Conservation (phyloP, 2,329 filamentous ascomycete genomes). For the Venturia effusa region DNA sequence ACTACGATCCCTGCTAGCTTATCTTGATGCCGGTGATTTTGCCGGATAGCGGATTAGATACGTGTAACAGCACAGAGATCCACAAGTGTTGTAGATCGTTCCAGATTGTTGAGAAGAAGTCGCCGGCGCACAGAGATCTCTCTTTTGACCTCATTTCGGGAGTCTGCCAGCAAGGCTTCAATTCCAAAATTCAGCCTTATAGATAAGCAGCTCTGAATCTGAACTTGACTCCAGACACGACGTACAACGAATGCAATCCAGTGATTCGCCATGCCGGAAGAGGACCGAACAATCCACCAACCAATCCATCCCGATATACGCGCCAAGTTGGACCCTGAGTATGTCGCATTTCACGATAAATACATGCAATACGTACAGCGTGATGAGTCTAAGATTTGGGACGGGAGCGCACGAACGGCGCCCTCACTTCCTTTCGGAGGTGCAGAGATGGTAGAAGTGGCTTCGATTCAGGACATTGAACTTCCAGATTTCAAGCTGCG, state of each 20-base stretch:
- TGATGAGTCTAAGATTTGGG: conserved; percentile 25
- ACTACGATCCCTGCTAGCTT: not conserved
- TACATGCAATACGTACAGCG: conserved; percentile 27
- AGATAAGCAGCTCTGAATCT: not conserved
- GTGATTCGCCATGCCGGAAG: not conserved
- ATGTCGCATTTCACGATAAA: conserved; percentile 28
- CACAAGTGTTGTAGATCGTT: not conserved
- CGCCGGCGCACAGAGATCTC: not conserved
- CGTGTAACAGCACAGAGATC: not conserved
- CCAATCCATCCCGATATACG: conserved; percentile 16
- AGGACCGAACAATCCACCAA: not conserved
- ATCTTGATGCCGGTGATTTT: not conserved
- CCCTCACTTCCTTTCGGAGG: conserved; percentile 12
- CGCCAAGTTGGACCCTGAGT: conserved; percentile 26
- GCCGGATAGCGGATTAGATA: not conserved
- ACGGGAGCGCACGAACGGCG: conserved; percentile 19
- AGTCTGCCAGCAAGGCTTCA: not conserved
- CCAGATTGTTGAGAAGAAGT: not conserved
- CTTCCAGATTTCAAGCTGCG: not conserved
- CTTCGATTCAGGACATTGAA: not conserved
- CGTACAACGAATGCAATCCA: not conserved
- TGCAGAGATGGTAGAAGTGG: conserved; percentile 11
- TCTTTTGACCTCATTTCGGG: not conserved
- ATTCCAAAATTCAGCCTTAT: not conserved
- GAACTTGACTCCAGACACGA: not conserved